Percentiles rank a stretch among this genome's conserved stretches.
Conservation (phyloP, 768 basidiomycete genomes). For the Leucocoprinus birnbaumii region DNA sequence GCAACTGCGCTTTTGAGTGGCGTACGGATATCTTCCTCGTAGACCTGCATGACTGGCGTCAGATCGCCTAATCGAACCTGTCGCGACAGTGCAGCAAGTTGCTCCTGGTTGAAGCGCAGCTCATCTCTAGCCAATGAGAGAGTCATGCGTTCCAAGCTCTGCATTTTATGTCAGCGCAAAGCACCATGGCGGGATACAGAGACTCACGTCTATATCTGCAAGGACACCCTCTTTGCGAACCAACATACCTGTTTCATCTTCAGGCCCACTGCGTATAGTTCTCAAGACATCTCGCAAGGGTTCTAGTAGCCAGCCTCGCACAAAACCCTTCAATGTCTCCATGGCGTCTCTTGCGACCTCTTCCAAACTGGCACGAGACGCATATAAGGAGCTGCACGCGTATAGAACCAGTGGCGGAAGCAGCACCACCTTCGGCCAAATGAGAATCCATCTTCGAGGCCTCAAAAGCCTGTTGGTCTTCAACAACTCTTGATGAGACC, state of each 20-base stretch:
- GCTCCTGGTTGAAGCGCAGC: constrained; percentile 56
- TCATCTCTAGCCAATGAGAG: constrained; percentile 82
- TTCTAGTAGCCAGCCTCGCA: constrained; percentile 82
- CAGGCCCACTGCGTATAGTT: constrained; percentile 71
- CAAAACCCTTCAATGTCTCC: constrained; percentile 70
- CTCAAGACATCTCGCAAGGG: constrained; percentile 79
- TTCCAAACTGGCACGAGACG: constrained; percentile 41
- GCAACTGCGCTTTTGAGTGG: constrained; percentile 78
- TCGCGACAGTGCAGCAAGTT: constrained; percentile 62
- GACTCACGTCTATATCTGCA: constrained; percentile 77
- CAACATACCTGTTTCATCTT: constrained; percentile 60
- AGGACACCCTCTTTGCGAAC: constrained; percentile 79
- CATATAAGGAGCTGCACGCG: constrained; percentile 52
- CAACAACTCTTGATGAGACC: constrained; percentile 14
- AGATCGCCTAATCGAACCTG: constrained; percentile 80
- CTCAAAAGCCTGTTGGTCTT: constrained; percentile 13
- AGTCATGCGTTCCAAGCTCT: constrained; percentile 95
- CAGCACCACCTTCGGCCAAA: constrained; percentile 83
- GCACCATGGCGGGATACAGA: not conserved
- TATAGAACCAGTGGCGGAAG: constrained; percentile 63
- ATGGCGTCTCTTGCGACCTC: constrained; percentile 50
- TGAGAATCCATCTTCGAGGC: constrained; percentile 33
- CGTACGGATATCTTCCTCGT: constrained; percentile 89
- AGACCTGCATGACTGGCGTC: constrained; percentile 81
- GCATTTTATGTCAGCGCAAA: not conserved